Conservation (phyloP, 2,329 filamentous ascomycete species). For the Fusarium praegraminearum region DNA sequence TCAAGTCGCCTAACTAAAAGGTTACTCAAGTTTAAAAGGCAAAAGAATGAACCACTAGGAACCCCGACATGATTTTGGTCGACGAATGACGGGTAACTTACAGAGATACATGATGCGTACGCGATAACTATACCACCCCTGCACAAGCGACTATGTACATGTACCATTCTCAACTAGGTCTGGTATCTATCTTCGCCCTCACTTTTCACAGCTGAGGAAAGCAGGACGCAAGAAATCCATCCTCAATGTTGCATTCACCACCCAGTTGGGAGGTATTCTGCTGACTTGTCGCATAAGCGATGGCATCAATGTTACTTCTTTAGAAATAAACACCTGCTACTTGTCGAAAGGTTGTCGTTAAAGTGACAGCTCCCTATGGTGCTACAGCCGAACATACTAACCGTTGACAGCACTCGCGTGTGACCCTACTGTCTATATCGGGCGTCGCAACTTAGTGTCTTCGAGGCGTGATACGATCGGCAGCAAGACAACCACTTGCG, state of each 20-base stretch:
- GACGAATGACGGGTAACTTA: slow-evolving; percentile 13
- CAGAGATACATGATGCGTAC: slow-evolving; percentile 8
- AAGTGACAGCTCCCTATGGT: slow-evolving; percentile 28
- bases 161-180: slow-evolving; percentile 20
- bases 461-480: slow-evolving; percentile 39
- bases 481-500: slow-evolving; percentile 33
- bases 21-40: slow-evolving; percentile 15
- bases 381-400: slow-evolving; percentile 25
- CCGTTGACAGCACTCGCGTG: slow-evolving; percentile 32
- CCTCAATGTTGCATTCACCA: slow-evolving; percentile 30
- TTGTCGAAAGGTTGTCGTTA: background rate
- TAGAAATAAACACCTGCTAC: background rate
- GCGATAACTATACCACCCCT: slow-evolving; percentile 19
- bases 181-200: slow-evolving; percentile 10
- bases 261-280: slow-evolving; percentile 19
- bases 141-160: slow-evolving; percentile 17
- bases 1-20: slow-evolving; percentile 21
- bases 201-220: slow-evolving; percentile 14
- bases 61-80: slow-evolving; percentile 19
- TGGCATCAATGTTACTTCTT: slow-evolving; percentile 6
- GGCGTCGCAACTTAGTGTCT: slow-evolving; percentile 28
- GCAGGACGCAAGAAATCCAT: slow-evolving; percentile 19
- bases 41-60: slow-evolving; percentile 19
- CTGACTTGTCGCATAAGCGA: slow-evolving; percentile 15
- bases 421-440: slow-evolving; percentile 32